Base-by-base conservation (phyloP, 805 yeast genomes). In the Torulaspora delbrueckii region DNA sequence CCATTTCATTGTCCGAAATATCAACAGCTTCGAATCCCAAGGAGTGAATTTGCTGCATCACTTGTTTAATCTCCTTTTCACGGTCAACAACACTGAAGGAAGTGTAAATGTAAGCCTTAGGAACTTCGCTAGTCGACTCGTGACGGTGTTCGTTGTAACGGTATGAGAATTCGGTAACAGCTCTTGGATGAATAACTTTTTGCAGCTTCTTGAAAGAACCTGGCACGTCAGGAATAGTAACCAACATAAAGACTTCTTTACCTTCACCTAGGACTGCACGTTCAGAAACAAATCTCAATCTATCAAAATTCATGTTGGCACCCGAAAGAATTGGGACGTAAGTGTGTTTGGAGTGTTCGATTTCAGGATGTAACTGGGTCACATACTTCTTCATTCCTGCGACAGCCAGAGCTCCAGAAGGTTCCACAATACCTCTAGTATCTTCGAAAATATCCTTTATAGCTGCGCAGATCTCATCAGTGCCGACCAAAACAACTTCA, bases 251-350 rank as follows among this genome's bases (percentile, higher is more conserved):
- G 5, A 88, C 96, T 71, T 93, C 99, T 56, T 84, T 86, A 45
- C 98, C 99, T 65, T 91, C 98, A 69, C 99, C 99, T n/a, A 93
- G 75, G 42, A 87, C 95, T 10, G 99, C 97, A 68, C 99, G 83
- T 68, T 93, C 99, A 47, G 96, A 80, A 16, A 93, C 97, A 66
- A 93, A 93, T 64, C 99, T 77, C 58, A 93, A 74, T 58, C 99
- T 78, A 67, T 91, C 99, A 63, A 93, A 93, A 71, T 95, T 91
- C 96, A 93, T 90, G 68, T 93, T 93, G 28, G 99, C 99, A 48
- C 99, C 99, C 16, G 95, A 84, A 46, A 93, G 73, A 18, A 93
- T 76, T 5, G 97, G 91, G 32, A 86, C 84, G 58, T 87, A 89
- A 1, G 87, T 81, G 52, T 81, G 77, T 40, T 73, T 68, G 3